Evolutionary conservation across 2,329 filamentous ascomycete species (phyloP).

Genomic region (Phyllosticta paracitricarpa): DNA sequence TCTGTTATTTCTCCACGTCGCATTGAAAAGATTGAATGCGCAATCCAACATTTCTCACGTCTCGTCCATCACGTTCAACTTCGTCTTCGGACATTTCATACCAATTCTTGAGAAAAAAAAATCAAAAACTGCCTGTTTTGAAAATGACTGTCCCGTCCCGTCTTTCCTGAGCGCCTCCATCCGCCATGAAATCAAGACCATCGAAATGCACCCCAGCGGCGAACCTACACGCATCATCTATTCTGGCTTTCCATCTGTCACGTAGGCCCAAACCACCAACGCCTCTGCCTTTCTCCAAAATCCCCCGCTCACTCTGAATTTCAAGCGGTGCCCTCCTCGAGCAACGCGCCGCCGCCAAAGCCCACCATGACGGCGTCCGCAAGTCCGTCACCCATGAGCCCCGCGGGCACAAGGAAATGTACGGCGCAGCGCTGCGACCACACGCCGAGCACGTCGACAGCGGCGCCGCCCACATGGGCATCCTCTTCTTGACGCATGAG

Average conservation of each 20-base stretch:
- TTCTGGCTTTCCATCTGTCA: constrained; percentile 29
- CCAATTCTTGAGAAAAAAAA: neutral
- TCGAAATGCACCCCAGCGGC: constrained; percentile 37
- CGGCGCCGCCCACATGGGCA: constrained; percentile 38
- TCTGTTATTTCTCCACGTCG: neutral
- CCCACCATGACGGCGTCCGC: constrained; percentile 33
- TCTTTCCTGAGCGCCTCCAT: neutral
- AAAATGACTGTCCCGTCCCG: neutral
- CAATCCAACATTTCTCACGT: neutral
- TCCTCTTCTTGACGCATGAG: constrained; percentile 39
- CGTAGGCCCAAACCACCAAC: neutral
- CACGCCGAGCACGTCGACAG: constrained; percentile 32
- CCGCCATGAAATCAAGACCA: constrained; percentile 5
- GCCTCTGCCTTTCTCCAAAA: neutral
- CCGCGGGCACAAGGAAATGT: constrained; percentile 43
- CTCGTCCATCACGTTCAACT: neutral
- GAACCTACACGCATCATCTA: constrained; percentile 41
- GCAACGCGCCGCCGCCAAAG: constrained; percentile 30
- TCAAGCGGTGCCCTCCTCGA: constrained; percentile 29
- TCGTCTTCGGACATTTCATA: neutral
- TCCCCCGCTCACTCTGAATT: neutral
- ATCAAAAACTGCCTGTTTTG: neutral
- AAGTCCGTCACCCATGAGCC: constrained; percentile 37
- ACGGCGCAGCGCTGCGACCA: constrained; percentile 37
- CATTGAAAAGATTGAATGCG: neutral